These are phyloP conservation scores for Beauveria sp. DNA, from an alignment of 2,329 filamentous ascomycete genomes.

Conservation along the genomic window DNA sequence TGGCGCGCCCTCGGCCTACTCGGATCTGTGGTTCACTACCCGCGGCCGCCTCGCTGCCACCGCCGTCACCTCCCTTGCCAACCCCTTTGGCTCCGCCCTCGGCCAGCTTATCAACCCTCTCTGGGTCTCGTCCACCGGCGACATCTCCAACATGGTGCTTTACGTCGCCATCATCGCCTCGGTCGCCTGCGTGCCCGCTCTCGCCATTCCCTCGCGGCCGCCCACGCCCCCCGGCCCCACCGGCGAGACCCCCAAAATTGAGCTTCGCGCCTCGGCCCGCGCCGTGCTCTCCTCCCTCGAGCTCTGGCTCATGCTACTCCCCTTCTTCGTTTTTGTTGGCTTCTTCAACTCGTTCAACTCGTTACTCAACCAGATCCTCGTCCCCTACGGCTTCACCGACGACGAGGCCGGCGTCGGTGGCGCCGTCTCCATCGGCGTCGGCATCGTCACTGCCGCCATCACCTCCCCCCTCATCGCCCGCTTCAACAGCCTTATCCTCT, in stretches of 20 bases:
- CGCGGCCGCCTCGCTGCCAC: conserved; percentile 79
- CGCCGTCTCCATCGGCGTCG: conserved; percentile 81
- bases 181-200: conserved; percentile 58
- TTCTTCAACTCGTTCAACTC: conserved; percentile 91
- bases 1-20: conserved; percentile 81
- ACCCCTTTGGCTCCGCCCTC: conserved; percentile 81
- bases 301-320: conserved; percentile 72
- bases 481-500: conserved; percentile 68
- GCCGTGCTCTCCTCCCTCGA: conserved; percentile 53
- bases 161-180: conserved; percentile 68
- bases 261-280: conserved; percentile 41
- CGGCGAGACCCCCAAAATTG: conserved; percentile 49
- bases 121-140: conserved; percentile 53
- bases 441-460: conserved; percentile 69
- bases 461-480: conserved; percentile 76
- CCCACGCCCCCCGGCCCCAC: conserved; percentile 71
- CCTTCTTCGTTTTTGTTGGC: conserved; percentile 80
- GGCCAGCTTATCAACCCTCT: conserved; percentile 81
- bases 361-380: conserved; percentile 82
- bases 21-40: conserved; percentile 89
- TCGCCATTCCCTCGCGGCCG: conserved; percentile 71
- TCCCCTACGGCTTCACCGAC: conserved; percentile 77
- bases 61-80: conserved; percentile 75
- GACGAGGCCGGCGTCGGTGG: conserved; percentile 84
- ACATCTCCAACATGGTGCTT: conserved; percentile 75